A percentile compares a stretch with the other conserved stretches of the same genome.
Conservation (phyloP, 345 rosid species). For the Litchi chinensis region DNA sequence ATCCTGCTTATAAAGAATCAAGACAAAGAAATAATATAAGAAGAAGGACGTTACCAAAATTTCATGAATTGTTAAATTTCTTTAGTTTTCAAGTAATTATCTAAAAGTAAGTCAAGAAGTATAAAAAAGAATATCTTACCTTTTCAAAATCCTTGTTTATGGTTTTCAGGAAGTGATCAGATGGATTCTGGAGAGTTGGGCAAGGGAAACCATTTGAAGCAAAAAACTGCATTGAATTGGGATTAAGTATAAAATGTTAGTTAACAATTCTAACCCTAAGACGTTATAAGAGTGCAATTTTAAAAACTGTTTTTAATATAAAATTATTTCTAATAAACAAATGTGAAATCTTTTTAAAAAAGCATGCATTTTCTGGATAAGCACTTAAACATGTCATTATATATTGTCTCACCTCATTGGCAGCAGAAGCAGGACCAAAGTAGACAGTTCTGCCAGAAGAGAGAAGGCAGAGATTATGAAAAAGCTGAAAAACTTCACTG, state of each 20-base stretch:
- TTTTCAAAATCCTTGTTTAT: conserved; percentile 48
- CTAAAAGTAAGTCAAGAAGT: neutral
- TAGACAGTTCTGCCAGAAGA: conserved; percentile 50
- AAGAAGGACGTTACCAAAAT: neutral
- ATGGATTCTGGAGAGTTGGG: conserved; percentile 43
- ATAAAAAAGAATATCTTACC: conserved; percentile 20
- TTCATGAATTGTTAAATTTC: neutral
- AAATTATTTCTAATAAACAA: too few species aligned
- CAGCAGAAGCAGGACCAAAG: conserved; percentile 46
- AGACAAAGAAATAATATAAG: neutral
- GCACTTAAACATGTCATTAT: too few species aligned
- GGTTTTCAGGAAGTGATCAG: conserved; percentile 52
- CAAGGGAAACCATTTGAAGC: conserved; percentile 54
- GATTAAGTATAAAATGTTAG: neutral
- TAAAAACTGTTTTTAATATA: too few species aligned
- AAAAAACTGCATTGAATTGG: conserved; percentile 39
- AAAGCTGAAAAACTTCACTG: conserved; percentile 49
- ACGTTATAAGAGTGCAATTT: too few species aligned
- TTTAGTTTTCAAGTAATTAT: too few species aligned
- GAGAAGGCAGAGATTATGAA: conserved; percentile 50
- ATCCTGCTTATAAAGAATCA: conserved; percentile 32
- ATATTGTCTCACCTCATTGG: conserved; percentile 32
- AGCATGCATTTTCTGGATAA: too few species aligned
- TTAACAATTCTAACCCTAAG: neutral
- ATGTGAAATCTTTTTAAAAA: too few species aligned